Conservation (phyloP, 768 basidiomycete species). For the Amanita pseudoporphyria region DNA sequence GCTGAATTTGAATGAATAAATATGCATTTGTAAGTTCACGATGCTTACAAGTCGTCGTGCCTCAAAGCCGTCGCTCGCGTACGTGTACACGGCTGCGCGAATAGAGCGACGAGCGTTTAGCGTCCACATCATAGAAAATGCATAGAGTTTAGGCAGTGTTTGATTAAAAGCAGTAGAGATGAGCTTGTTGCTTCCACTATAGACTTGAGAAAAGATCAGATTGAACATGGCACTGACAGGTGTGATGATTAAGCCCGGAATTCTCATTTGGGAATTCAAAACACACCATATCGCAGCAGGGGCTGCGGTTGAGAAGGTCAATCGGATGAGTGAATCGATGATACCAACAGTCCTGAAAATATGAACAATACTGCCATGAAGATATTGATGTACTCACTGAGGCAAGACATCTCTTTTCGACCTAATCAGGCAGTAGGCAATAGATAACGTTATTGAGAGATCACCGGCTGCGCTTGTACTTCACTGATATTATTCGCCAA, state of each 20-base stretch:
- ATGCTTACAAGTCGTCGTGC: slow-evolving; percentile 6
- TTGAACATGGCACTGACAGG: slow-evolving; percentile 23
- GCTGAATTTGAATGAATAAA: background rate
- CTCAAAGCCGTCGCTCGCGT: slow-evolving; percentile 7
- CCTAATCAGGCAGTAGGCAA: slow-evolving; percentile 20
- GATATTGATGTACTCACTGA: slow-evolving; percentile 13
- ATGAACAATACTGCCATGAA: background rate
- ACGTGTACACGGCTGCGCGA: slow-evolving; percentile 10
- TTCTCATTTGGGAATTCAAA: background rate
- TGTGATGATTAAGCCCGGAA: background rate
- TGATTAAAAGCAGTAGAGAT: slow-evolving; percentile 22
- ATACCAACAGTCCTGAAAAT: slow-evolving; percentile 17
- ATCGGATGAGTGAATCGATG: slow-evolving; percentile 19
- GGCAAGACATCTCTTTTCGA: slow-evolving; percentile 20
- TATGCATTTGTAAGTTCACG: background rate
- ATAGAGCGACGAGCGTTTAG: slow-evolving; percentile 21
- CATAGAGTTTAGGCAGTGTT: slow-evolving; percentile 24
- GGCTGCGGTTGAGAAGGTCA: slow-evolving; percentile 22
- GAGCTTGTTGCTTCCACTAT: slow-evolving; percentile 14
- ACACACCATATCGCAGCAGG: slow-evolving; percentile 25
- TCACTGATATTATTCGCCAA: background rate
- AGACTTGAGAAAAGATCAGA: slow-evolving; percentile 23
- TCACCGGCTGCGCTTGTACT: slow-evolving; percentile 17
- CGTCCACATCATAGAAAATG: slow-evolving; percentile 29
- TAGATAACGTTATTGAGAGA: slow-evolving; percentile 17